Evolutionary conservation across 2,329 filamentous ascomycete species (phyloP).

Genomic region (Chaetomiaceae sp.): DNA sequence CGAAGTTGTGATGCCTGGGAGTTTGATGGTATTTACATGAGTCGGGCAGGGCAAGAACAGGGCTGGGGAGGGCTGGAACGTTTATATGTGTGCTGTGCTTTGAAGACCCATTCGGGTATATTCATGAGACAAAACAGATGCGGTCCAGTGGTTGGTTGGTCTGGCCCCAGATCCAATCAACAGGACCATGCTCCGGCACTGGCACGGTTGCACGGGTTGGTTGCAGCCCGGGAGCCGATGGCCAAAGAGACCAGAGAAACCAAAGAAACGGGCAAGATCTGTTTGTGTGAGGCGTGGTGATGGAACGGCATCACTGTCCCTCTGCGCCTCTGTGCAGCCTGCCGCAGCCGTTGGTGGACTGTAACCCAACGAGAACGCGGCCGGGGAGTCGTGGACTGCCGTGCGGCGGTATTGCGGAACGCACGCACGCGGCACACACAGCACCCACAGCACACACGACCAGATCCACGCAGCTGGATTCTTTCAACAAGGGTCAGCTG

Average conservation of each 20-base stretch:
- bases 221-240: constrained; percentile 8
- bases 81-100: not conserved
- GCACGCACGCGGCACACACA: too few relatives aligned
- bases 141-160: constrained; percentile 13
- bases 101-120: constrained; percentile 6
- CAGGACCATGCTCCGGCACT: not conserved
- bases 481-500: constrained; percentile 5
- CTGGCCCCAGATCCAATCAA: constrained; percentile 6
- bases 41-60: not conserved
- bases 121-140: constrained; percentile 7
- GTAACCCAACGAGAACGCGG: constrained; percentile 2
- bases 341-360: not conserved
- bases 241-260: constrained; percentile 2
- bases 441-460: not conserved
- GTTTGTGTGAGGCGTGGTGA: not conserved
- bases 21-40: not conserved
- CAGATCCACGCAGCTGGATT: constrained; percentile 10
- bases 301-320: too few relatives aligned
- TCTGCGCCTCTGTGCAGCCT: not conserved
- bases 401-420: too few relatives aligned
- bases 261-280: too few relatives aligned
- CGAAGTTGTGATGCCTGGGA: not conserved
- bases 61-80: not conserved
- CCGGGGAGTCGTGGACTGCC: not conserved
- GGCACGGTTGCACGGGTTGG: constrained; percentile 14